Base-by-base conservation (phyloP, 805 yeast genomes). In the Sungouiozyma intestinalis region DNA sequence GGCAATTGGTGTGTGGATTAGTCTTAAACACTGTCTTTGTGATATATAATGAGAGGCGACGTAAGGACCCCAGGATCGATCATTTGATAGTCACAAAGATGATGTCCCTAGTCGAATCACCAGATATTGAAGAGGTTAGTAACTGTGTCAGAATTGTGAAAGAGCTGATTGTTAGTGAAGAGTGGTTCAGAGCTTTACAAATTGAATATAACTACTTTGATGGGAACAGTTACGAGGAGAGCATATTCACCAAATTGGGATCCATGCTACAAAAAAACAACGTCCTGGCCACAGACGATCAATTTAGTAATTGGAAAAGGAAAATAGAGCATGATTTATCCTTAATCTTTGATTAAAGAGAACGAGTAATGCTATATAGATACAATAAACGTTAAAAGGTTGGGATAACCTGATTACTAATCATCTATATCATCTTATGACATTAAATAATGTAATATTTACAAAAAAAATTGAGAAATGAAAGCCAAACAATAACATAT, bases 1-100 rank as follows among this genome's bases (percentile, higher is more conserved):
- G 87, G 86, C 76, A 77, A 6, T 57, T 82, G 17, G 73, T 81
- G 2, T 78, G 84, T 55, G 88, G 88, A 0, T 54, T 82, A 47
- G 68, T 81, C 1, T 66, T 79, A 31, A 72, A 79, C 16, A 78
- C 80, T 13, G 77, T 76, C 42, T 63, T 68, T 16, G 66, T 77
- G 14, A 66, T 81, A 27, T 77, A 78, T 55, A 69, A 72, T 43
- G 65, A 65, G 17, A 54, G 66, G 29, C 56, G 80, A 14, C 54
- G 62, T 3, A 54, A 61, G 11, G 72, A 71, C 38, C 64, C 77
- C 4, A 77, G 82, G 1, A 66, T 72, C 18, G 72, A 67, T 43
- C 57, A 71, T 14, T 63, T 66, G 32, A 67, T 78, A 9, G 60
- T 73, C 36, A 69, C 72, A 33, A 74, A 72, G 32, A 64, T 82